Conservation (phyloP, 345 rosid species). For the Citrus unshiu region DNA sequence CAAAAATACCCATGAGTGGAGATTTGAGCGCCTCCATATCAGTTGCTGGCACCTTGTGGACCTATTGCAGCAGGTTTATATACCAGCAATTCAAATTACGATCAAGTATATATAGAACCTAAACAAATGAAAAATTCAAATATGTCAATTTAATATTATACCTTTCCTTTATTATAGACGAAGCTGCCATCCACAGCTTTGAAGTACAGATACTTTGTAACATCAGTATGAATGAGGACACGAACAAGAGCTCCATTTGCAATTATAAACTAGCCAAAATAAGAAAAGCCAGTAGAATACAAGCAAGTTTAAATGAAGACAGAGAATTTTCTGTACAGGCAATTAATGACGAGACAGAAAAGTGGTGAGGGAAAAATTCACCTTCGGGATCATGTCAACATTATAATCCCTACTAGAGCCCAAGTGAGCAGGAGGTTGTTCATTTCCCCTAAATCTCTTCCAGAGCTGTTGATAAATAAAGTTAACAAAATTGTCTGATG, state of each 20-base stretch:
- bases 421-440: conserved; percentile 84
- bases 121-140: neutral
- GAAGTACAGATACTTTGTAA: conserved; percentile 85
- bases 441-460: conserved; percentile 89
- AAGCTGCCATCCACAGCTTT: conserved; percentile 98
- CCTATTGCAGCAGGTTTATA: conserved; percentile 34
- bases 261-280: conserved; percentile 78
- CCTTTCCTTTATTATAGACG: conserved; percentile 93
- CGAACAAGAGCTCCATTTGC: conserved; percentile 98
- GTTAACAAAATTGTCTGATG: conserved; percentile 1
- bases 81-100: neutral
- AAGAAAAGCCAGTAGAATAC: neutral
- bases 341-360: neutral
- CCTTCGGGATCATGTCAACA: conserved; percentile 99
- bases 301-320: neutral
- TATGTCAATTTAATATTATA: conserved; percentile 21
- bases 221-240: conserved; percentile 93
- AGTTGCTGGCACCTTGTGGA: conserved; percentile 95
- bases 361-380: conserved; percentile 17
- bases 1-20: conserved; percentile 97
- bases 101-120: neutral
- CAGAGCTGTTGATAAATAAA: conserved; percentile 59
- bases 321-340: neutral
- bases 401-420: conserved; percentile 96
- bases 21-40: conserved; percentile 95